Percentiles rank a stretch among this genome's conserved stretches.
These are phyloP conservation scores for Drechslera avenae DNA, from an alignment of 2,329 filamentous ascomycete genomes.

Conservation along the genomic window DNA sequence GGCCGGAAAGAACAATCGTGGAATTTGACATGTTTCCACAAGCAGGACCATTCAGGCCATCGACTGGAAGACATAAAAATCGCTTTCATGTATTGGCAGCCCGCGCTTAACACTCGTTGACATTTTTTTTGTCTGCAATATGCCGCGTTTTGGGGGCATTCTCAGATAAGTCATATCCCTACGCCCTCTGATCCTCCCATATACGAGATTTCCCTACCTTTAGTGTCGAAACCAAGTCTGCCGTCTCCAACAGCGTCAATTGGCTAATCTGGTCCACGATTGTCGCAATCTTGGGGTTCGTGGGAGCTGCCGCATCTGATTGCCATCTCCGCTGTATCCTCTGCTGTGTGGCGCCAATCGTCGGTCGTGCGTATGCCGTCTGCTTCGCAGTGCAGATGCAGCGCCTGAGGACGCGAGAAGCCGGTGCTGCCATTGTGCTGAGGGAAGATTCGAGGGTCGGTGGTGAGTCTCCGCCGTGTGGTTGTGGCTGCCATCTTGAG, in stretches of 20 bases:
- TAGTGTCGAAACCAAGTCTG: constrained; percentile 89
- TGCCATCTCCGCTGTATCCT: constrained; percentile 75
- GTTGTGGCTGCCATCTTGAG: constrained; percentile 28
- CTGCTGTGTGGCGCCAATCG: constrained; percentile 44
- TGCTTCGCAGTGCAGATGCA: constrained; percentile 48
- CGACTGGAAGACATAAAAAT: too few relatives aligned
- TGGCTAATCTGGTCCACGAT: constrained; percentile 99
- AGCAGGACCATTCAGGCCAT: too few relatives aligned
- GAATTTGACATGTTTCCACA: too few relatives aligned
- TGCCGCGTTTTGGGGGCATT: too few relatives aligned
- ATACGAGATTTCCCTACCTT: constrained; percentile 67
- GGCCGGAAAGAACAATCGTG: background rate
- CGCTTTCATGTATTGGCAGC: too few relatives aligned
- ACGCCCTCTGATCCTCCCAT: background rate
- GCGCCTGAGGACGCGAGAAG: constrained; percentile 51
- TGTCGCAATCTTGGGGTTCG: constrained; percentile 86
- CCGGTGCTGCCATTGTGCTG: constrained; percentile 51
- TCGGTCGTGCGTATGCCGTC: constrained; percentile 35
- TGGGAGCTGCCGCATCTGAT: constrained; percentile 68
- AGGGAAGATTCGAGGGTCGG: constrained; percentile 22
- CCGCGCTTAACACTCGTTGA: too few relatives aligned
- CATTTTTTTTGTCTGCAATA: too few relatives aligned
- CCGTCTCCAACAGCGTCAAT: constrained; percentile 96
- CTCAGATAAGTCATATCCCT: too few relatives aligned
- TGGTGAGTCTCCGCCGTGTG: constrained; percentile 23